Evolutionary conservation across 2,329 filamentous ascomycete species (phyloP), one percentile per base, ranked within the genome.

Genomic region (Penicillium digitatum): DNA sequence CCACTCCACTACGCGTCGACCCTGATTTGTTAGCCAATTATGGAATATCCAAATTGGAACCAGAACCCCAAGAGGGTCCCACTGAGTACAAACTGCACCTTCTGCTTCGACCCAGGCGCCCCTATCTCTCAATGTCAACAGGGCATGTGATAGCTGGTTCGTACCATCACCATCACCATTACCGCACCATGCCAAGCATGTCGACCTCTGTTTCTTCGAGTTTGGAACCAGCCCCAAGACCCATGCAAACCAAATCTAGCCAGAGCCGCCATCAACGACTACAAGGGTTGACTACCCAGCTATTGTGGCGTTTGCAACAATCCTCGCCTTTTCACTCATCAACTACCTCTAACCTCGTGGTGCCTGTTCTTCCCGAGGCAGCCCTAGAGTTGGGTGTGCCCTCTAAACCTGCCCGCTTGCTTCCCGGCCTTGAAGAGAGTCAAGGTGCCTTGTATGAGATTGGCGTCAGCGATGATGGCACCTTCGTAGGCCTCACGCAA

Each of bases 51-150:
- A 90, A 87, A 66, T 77, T 99, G 16, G 87, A 92, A 60, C 87
- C 93, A 12, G 94, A 99, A 72, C 93, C 93, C 6, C 92, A 97
- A 69, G 87, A 95, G 60, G 94, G 94, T 0, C 91, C 94, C 18
- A 95, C 90, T 0, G 94, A 99, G 74, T 99, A 99, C 76, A 99
- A 99, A 73, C 77, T 99, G 40, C 94, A 97, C 74, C 79, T 99
- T 6, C 81, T 97, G 7, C 77, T 96, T 48, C 85, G 91, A 34
- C 86, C 88, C 16, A 82, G 93, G 55, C 83, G 90, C 58, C 84
- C 82, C 7, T 95, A 92, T 71, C 81, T 80, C 34, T 82, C 81
- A 31, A 87, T 87, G 70, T 92, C 85, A 62, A 95, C 90, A 1
- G 79, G 79, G 11, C 74, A 74, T 37, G 72, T 79, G 52, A 74